Base-by-base conservation (phyloP, 176 grass and related monocot species). In the Microstegium vimineum region DNA sequence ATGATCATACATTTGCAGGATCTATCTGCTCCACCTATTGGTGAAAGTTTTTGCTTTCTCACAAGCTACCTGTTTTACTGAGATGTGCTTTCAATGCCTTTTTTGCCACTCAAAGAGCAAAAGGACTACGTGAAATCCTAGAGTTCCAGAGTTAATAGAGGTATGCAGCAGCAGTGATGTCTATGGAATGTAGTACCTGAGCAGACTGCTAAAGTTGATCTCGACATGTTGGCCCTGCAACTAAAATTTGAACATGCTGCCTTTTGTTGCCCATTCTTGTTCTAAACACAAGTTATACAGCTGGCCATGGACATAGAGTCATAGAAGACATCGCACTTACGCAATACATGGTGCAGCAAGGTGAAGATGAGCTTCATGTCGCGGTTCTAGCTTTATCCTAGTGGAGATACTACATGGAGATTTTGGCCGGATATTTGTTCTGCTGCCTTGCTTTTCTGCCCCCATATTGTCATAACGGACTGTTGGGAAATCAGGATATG, bases 1-100 rank as follows among this genome's bases (percentile, higher is more conserved):
- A 16, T 62, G 26, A 62, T 78, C 33, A n/a, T 69, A 69, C 27
- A 74, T 67, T 75, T 79, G 74, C 84, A 90, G 84, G 84, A 86
- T 28, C 67, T 83, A 70, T 83, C 62, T 75, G 62, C 62, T 80
- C 49, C 81, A 69, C 22, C 3, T 23, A 3, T 80, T 52, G 52
- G 32, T 31, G 38, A 34, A 61, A 62, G 0, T 8, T 61, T 61
- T 70, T 80, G 49, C 40, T 81, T 75, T 81, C 70, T 84, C 38
- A 52, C 61, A 69, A 46, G 47, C 61, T 80, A 69, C 73, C 37
- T 74, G 68, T 78, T 86, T 74, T 51, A 26, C 71, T 42, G 28
- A 49, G 46, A 82, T 77, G 43, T 6, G 15, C 12, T 81, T 75
- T 67, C 4, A 0, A 57, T 74, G 45, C 18, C 42, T 57, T 79